Conservation (phyloP, 1,284 basidiomycete genomes). For the Meira nashicola region DNA sequence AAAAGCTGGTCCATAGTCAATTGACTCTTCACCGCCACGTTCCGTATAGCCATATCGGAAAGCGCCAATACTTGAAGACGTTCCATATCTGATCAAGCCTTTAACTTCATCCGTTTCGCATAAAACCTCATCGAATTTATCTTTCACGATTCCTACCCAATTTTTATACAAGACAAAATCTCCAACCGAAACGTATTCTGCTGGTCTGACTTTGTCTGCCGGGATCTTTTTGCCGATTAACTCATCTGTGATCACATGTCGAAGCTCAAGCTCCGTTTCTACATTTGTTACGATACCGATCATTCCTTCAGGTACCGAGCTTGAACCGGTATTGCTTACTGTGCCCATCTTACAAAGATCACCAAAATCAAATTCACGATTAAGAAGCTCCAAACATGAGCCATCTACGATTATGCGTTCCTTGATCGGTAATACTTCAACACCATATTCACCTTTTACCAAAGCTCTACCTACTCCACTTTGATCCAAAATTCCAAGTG, state of each 20-base stretch:
- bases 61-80: background rate
- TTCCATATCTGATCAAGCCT: no score
- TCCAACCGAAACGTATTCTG: slow-evolving; percentile 53
- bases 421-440: no score
- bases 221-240: slow-evolving; percentile 65
- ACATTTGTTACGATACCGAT: slow-evolving; percentile 71
- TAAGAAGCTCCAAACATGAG: slow-evolving; percentile 66
- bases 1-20: background rate
- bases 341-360: slow-evolving; percentile 71
- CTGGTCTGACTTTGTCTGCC: slow-evolving; percentile 58
- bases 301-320: slow-evolving; percentile 64
- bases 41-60: background rate
- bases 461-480: no score
- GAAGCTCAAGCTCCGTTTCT: slow-evolving; percentile 64
- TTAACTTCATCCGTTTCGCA: slow-evolving; percentile 59
- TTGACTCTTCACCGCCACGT: background rate
- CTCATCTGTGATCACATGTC: slow-evolving; percentile 69
- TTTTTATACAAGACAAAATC: slow-evolving; percentile 64
- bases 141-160: slow-evolving; percentile 75
- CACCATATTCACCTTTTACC: no score
- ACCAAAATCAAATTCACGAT: slow-evolving; percentile 71
- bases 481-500: no score
- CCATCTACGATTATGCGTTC: slow-evolving; percentile 63
- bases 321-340: background rate
- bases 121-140: slow-evolving; percentile 75